Conservation (phyloP, 257 asterid species). For the Handroanthus guayacan region DNA sequence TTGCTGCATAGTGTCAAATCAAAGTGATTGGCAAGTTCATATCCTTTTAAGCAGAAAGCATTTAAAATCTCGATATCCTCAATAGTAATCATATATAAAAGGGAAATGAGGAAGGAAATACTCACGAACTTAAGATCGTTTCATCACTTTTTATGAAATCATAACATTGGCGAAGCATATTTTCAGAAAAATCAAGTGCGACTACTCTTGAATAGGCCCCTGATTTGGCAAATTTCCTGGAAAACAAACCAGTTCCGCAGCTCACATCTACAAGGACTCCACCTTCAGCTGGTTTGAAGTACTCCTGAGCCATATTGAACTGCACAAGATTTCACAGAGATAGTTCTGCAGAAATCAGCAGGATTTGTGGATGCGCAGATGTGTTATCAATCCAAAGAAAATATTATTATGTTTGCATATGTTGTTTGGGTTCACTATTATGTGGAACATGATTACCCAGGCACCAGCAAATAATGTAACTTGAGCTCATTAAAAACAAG, state of each 20-base stretch:
- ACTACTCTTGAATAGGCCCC: conserved; percentile 77
- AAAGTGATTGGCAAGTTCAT: conserved; percentile 7
- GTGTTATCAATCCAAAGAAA: conserved; percentile 8
- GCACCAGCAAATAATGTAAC: not conserved
- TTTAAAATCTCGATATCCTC: not conserved
- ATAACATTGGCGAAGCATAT: conserved; percentile 93
- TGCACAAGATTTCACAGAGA: conserved; percentile 46
- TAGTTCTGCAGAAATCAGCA: conserved; percentile 7
- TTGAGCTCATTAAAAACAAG: not conserved
- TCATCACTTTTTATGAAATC: conserved; percentile 79
- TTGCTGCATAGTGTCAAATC: conserved; percentile 51
- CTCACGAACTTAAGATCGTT: conserved; percentile 75
- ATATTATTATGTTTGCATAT: conserved; percentile 4
- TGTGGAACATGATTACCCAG: not conserved
- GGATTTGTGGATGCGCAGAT: conserved; percentile 16
- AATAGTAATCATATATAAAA: conserved; percentile 13
- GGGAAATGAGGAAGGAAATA: conserved; percentile 27
- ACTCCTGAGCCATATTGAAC: conserved; percentile 95
- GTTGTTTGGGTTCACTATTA: conserved; percentile 9
- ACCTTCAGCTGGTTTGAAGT: conserved; percentile 76
- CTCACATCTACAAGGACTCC: conserved; percentile 92
- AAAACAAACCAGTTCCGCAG: conserved; percentile 97
- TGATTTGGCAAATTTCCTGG: conserved; percentile 87
- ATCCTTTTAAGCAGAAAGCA: not conserved
- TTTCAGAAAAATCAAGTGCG: conserved; percentile 94